Base-by-base conservation (phyloP, 2,329 filamentous ascomycete genomes). In the Colletotrichum gigasporum region DNA sequence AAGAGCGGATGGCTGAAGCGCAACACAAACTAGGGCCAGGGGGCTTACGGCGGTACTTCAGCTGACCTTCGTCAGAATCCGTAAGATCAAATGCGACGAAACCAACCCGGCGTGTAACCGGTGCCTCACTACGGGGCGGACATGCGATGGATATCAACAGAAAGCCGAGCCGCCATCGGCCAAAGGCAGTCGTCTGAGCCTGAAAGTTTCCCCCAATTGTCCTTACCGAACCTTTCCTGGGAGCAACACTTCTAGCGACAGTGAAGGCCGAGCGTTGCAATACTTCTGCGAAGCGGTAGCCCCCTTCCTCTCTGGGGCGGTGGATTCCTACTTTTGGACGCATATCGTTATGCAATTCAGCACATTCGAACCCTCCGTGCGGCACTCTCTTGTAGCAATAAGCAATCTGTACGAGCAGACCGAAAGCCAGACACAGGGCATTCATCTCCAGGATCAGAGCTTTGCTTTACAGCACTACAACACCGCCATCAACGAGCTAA, bases 81-180 rank as follows among this genome's bases (percentile, higher is more conserved):
- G 85, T 52, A 83, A 84, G 62, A 80, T 87, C 54, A 87, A 87
- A 71, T 88, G 85, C 70, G 85, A 86, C 66, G 85, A 87, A 72
- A 75, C 73, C n/a, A 85, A 83, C 57, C 85, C 85, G 1, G 74
- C 73, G 34, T 88, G 86, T 68, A 73, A 80, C 28, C 81, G 83
- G 53, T 88, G 86, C 68, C 79, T 79, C 20, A 83, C 80, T 53
- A 87, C 85, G 1, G 84, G 85, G n/a, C 80, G 85, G 45, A 82
- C 79, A 68, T 88, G 85, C 69, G 85, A 88, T 69, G 86, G 86
- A 60, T 87, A 88, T 62, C 71, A 54, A 6, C 68, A 73, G 60
- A 20, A 39, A 11, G 37, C 47, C 34, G 67, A 68, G 18, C 20
- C 42, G 44, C 73, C 16, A 64, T 71, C 63, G 26, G 14, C 69